phyloP scores from a whole-genome alignment of 2,329 filamentous ascomycete species.

The Dactylellina haptotyla region DNA sequence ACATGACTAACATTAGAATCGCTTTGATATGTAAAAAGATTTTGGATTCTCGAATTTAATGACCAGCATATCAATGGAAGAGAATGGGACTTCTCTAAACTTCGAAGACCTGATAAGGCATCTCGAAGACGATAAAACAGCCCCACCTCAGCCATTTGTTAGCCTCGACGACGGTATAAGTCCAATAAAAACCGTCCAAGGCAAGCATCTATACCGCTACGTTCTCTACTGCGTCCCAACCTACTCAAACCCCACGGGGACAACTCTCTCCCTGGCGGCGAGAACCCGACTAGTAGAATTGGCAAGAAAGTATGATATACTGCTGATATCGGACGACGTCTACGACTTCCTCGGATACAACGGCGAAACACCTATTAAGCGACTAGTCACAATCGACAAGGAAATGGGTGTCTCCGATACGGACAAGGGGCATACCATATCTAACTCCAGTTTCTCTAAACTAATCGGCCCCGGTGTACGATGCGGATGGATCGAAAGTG shows the following conservation, averaged over 20 bases:
- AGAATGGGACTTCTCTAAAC: slow-evolving; percentile 98
- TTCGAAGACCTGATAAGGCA: slow-evolving; percentile 95
- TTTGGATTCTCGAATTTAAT: slow-evolving; percentile 46
- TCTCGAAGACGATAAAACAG: slow-evolving; percentile 77
- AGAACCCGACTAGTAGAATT: slow-evolving; percentile 77
- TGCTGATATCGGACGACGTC: slow-evolving; percentile 90
- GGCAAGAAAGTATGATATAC: slow-evolving; percentile 79
- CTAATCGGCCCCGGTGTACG: slow-evolving; percentile 81
- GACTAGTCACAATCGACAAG: slow-evolving; percentile 35
- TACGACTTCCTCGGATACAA: slow-evolving; percentile 78
- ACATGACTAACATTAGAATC: not conserved
- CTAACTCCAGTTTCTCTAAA: slow-evolving; percentile 92
- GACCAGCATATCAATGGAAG: slow-evolving; percentile 30
- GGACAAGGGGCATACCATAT: slow-evolving; percentile 74
- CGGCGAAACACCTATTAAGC: slow-evolving; percentile 23
- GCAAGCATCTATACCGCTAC: slow-evolving; percentile 74
- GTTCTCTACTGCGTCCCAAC: slow-evolving; percentile 89
- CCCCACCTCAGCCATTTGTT: slow-evolving; percentile 58
- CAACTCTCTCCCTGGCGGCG: slow-evolving; percentile 77
- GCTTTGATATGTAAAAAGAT: slow-evolving; percentile 11
- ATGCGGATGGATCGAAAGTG: slow-evolving; percentile 86
- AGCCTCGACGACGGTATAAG: slow-evolving; percentile 13
- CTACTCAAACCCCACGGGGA: slow-evolving; percentile 86
- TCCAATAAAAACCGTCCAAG: slow-evolving; percentile 23
- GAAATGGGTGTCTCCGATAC: slow-evolving; percentile 30